These are phyloP conservation scores for Pythium insidiosum DNA, from an alignment of 352 stramenopile genomes.

Conservation along the genomic window DNA sequence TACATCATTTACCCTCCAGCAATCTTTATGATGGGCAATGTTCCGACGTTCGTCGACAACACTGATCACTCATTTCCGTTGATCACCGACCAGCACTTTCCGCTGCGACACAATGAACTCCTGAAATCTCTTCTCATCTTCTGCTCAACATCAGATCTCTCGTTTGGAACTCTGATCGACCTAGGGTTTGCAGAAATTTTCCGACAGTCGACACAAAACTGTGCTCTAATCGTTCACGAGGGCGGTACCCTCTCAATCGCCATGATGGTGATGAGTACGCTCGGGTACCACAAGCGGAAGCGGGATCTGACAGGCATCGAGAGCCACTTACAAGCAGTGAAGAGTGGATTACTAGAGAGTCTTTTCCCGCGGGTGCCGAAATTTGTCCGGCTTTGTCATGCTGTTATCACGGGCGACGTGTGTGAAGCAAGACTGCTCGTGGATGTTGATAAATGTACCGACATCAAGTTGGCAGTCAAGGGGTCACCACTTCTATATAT, in stretches of 20 bases:
- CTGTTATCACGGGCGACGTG: conserved; percentile 55
- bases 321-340: conserved; percentile 35
- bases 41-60: conserved; percentile 81
- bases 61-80: conserved; percentile 74
- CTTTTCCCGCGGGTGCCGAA: conserved; percentile 66
- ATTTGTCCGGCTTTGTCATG: conserved; percentile 64
- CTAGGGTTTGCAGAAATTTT: conserved; percentile 74
- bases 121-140: conserved; percentile 76
- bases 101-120: conserved; percentile 70
- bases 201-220: conserved; percentile 56
- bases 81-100: conserved; percentile 79
- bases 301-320: conserved; percentile 73
- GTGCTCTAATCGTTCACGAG: conserved; percentile 59
- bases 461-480: conserved; percentile 45
- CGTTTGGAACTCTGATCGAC: conserved; percentile 69
- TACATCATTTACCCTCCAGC: conserved; percentile 83
- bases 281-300: conserved; percentile 81
- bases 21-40: conserved; percentile 80
- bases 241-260: conserved; percentile 76
- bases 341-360: conserved; percentile 33
- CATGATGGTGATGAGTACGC: conserved; percentile 81
- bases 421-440: conserved; percentile 31
- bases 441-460: conserved; percentile 26
- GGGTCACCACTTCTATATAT: conserved; percentile 67
- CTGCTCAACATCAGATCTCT: conserved; percentile 48